phyloP scores from a whole-genome alignment of 495 filamentous ascomycete species.

The Jackrogersella minutella region DNA sequence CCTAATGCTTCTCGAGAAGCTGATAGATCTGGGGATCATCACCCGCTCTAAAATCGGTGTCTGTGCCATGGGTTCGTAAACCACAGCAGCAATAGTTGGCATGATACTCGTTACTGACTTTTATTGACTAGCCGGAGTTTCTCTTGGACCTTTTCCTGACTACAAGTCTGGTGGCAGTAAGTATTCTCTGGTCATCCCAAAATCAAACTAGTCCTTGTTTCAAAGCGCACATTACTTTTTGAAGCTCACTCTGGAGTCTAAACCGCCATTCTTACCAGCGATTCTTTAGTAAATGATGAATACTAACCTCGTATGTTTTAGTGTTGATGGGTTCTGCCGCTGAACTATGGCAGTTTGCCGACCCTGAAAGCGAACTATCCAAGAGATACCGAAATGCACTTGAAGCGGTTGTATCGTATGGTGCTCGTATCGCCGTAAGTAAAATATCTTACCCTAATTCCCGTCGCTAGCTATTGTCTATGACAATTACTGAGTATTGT shows the following conservation, averaged over 20 bases:
- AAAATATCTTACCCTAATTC: not conserved
- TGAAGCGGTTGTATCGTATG: constrained; percentile 73
- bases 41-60: constrained; percentile 74
- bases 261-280: too few species aligned
- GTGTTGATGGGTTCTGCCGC: constrained; percentile 84
- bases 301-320: constrained; percentile 11
- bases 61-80: constrained; percentile 76
- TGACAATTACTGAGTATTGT: constrained; percentile 3
- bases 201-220: not conserved
- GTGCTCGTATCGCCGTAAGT: constrained; percentile 73
- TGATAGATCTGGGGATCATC: constrained; percentile 81
- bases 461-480: not conserved
- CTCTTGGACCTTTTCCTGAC: constrained; percentile 87
- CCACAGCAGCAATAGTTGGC: not conserved
- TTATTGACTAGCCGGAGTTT: constrained; percentile 74
- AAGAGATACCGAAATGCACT: constrained; percentile 81
- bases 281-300: not conserved
- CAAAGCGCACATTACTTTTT: not conserved
- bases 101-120: constrained; percentile 23
- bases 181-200: not conserved
- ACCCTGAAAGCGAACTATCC: constrained; percentile 79
- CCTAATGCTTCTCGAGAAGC: constrained; percentile 90
- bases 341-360: constrained; percentile 92
- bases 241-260: too few species aligned
- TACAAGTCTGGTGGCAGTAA: constrained; percentile 72